Conservation (phyloP, 2,329 filamentous ascomycete genomes). For the Ilyonectria destructans region DNA sequence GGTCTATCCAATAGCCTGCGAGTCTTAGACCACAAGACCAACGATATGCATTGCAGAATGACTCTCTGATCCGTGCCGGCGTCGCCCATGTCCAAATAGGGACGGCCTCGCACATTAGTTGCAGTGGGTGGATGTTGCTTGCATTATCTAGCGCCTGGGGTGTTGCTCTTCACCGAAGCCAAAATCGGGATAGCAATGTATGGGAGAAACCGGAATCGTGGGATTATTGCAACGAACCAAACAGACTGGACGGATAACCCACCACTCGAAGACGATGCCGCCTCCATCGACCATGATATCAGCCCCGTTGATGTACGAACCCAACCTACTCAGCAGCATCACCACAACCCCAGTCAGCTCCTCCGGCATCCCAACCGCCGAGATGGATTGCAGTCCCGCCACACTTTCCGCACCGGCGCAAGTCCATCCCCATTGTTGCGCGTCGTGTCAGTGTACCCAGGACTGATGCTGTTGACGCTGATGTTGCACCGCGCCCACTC, state of each 20-base stretch:
- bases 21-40: background rate
- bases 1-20: background rate
- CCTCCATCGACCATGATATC: slow-evolving; percentile 78
- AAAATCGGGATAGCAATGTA: background rate
- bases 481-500: slow-evolving; percentile 82
- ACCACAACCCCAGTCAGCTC: slow-evolving; percentile 67
- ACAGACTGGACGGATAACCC: background rate
- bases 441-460: slow-evolving; percentile 84
- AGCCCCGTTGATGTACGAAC: slow-evolving; percentile 78
- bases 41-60: background rate
- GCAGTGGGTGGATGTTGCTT: background rate
- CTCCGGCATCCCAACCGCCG: background rate
- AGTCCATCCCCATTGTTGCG: slow-evolving; percentile 77
- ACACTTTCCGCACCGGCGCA: slow-evolving; percentile 52
- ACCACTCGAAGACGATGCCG: slow-evolving; percentile 24
- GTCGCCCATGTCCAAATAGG: background rate
- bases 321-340: slow-evolving; percentile 72
- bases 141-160: background rate
- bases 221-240: background rate
- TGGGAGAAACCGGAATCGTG: background rate
- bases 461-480: slow-evolving; percentile 77
- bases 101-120: background rate
- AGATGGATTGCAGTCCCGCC: background rate
- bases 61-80: background rate
- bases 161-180: background rate